Conservation (phyloP, 139 green algal species). For the Chlorella sp. region DNA sequence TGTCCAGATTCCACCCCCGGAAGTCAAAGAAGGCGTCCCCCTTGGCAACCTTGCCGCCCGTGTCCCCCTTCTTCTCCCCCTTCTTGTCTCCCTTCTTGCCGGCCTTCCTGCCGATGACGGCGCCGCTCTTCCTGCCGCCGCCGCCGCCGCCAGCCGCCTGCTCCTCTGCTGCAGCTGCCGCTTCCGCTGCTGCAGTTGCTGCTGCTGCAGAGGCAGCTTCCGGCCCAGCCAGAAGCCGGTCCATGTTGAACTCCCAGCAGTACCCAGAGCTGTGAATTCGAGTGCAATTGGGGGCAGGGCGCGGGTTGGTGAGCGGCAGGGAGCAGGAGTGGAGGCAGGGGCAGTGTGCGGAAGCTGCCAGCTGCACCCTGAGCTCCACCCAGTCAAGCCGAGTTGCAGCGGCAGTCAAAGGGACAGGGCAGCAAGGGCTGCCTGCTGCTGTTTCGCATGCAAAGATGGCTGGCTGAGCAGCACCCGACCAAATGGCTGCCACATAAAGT, state of each 20-base stretch:
- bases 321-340: neutral
- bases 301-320: neutral
- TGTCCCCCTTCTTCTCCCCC: neutral
- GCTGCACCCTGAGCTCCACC: no score
- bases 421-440: no score
- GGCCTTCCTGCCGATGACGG: neutral
- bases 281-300: no score
- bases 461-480: neutral
- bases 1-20: slow-evolving; percentile 37
- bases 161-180: neutral
- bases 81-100: neutral
- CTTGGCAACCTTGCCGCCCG: neutral
- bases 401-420: no score
- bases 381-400: no score
- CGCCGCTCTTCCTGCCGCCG: neutral
- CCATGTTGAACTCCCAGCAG: slow-evolving; percentile 42
- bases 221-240: slow-evolving; percentile 15
- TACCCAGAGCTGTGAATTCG: slow-evolving; percentile 9
- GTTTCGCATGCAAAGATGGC: no score
- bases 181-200: neutral
- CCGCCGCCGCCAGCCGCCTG: neutral
- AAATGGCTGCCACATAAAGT: neutral
- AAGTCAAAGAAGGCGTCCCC: slow-evolving; percentile 1
- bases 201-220: neutral
- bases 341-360: neutral